Base-by-base conservation (phyloP, 192 early-diverging fungal species). In the Geranomyces michiganensis region DNA sequence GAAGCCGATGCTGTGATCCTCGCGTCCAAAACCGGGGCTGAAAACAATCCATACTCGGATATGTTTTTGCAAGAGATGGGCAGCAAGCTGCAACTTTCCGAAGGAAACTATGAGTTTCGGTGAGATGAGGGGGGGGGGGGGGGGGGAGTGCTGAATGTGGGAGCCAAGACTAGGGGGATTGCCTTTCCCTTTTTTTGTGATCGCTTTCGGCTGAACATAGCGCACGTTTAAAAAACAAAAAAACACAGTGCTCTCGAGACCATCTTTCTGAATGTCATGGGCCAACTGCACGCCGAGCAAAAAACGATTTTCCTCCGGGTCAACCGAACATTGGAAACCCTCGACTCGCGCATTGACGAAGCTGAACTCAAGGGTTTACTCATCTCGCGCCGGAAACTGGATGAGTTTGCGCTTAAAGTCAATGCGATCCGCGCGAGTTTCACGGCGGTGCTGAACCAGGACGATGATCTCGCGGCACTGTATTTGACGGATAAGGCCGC, bases 381-480 rank as follows among this genome's bases (percentile, higher is more conserved):
- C 63, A 85, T 91, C 73, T 87, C 84, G 69, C 87, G 93, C 10
- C 92, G 93, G 60, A 84, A 87, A 27, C 66, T 94, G 55, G 90
- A 89, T n/a, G 88, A 89, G 22, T 94, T 95, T 72, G 87, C 89
- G 64, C 87, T 89, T 63, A 90, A 91, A 71, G 88, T 88, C 15
- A 73, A 91, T 19, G 83, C 88, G 24, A 92, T 93, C 70, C 85
- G 92, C 27, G 87, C 89, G 70, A 88, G 88, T 41, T 85, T 96
- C 56, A 89, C 85, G n/a, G 91, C 93, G 56, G 81, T 94, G 19
- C 74, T 95, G 61, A 90, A 93, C 22, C 72, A 82, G 81, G 93
- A 95, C 79, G 93, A 96, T 36, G 94, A 96, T 67, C 74, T 96
- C 46, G 94, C 92, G 0, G 90, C 82, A 26, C 92, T 96, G 92